Base-by-base conservation (phyloP, 495 filamentous ascomycete species). In the Aspergillus sclerotioniger region DNA sequence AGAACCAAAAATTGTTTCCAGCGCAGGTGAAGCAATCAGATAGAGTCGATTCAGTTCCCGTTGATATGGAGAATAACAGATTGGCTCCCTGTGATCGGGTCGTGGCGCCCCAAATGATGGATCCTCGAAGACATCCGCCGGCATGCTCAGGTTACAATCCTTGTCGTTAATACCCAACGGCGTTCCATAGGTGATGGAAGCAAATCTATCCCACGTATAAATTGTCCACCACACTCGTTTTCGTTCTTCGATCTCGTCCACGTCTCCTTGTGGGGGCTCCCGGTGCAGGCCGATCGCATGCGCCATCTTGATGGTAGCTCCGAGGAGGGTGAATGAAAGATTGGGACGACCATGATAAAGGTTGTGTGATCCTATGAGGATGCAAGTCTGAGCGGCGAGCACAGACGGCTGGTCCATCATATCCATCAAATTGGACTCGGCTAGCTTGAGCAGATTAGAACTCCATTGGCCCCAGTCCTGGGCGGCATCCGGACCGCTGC, bases 161-260 rank as follows among this genome's bases (percentile, higher is more conserved):
- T 67, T 67, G 54, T 71, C 71, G 44, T 71, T 70, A 17, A 74
- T 72, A 1, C 69, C 66, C 29, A 72, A 33, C 3, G 71, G 71
- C 6, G 69, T 53, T 1, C 71, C 71, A 55, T 74, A 74, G 0
- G 65, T 71, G 19, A 71, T 71, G 17, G 69, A 71, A 0, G 70
- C 71, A 37, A 74, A 72, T 51, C 68, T 57, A 21, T 74, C 71
- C 69, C 69, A 72, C 9, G 70, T 74, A 51, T 72, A 74, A 7
- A 72, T 70, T 6, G 69, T 72, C 68, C 71, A 72, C 71, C 71
- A 74, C 0, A 72, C 65, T 45, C 71, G 44, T 51, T 71, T 72
- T 41, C 66, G 61, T 31, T 72, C 71, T 50, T 74, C 68, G 16
- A 65, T 57, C 44, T 67, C 66, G 33, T 67, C 69, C 17, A 61